These are phyloP conservation scores for Irpex sp. DNA, from an alignment of 1,284 basidiomycete genomes.

Conservation along the genomic window DNA sequence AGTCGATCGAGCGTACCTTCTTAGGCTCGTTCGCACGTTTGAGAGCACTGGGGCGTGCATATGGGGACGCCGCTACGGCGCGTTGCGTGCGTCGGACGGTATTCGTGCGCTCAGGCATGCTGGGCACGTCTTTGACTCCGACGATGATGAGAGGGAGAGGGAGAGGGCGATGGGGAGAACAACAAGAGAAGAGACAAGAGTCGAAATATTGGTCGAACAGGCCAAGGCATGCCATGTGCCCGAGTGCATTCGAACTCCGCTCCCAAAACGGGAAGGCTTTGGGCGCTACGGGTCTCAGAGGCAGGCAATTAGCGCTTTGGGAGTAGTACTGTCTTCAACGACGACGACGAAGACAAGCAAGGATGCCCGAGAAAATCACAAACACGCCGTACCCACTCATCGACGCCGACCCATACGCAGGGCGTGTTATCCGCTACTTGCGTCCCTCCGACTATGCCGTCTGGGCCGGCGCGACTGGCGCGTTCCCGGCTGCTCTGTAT, in stretches of 20 bases:
- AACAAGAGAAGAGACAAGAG: not conserved
- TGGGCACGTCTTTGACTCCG: not conserved
- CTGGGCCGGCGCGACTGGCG: slow-evolving; percentile 80
- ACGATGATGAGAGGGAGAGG: not conserved
- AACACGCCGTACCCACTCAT: slow-evolving; percentile 78
- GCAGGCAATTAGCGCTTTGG: no score
- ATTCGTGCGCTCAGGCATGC: slow-evolving; percentile 5
- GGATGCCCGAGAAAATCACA: slow-evolving; percentile 69
- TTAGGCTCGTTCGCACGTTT: slow-evolving; percentile 2
- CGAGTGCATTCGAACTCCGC: not conserved
- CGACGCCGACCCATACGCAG: slow-evolving; percentile 89
- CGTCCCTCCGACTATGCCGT: slow-evolving; percentile 82
- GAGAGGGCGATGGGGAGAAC: not conserved
- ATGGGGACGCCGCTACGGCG: not conserved
- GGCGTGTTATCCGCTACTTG: slow-evolving; percentile 87
- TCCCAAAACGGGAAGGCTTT: not conserved
- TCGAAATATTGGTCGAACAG: slow-evolving; percentile 12
- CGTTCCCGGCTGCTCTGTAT: slow-evolving; percentile 72
- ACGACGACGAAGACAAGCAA: slow-evolving; percentile 11
- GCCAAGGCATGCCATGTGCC: slow-evolving; percentile 7
- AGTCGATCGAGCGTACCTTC: not conserved
- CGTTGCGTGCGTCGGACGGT: not conserved
- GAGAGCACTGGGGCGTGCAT: not conserved
- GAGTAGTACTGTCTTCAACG: not conserved
- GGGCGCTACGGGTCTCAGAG: not conserved